Evolutionary conservation across 371 early-diverging fungal genomes (phyloP).

Genomic region (Sporodiniella umbellata): DNA sequence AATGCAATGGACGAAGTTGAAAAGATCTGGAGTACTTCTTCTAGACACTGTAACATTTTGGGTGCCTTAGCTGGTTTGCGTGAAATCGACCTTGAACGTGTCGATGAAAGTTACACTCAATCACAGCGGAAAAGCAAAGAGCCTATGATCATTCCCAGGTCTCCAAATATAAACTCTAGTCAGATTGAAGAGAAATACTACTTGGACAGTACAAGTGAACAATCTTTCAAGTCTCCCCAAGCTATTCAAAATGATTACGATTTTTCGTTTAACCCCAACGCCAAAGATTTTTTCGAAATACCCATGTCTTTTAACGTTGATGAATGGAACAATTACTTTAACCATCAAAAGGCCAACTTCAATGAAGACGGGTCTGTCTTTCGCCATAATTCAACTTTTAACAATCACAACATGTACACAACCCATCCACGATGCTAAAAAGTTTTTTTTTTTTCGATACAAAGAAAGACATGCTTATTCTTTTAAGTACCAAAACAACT

Average conservation of each 20-base stretch:
- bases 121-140: conserved; percentile 6
- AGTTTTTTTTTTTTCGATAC: neutral
- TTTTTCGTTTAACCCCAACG: conserved; percentile 21
- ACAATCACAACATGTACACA: neutral
- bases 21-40: conserved; percentile 40
- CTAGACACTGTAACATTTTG: conserved; percentile 43
- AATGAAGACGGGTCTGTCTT: no score
- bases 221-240: conserved; percentile 12
- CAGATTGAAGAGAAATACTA: conserved; percentile 24
- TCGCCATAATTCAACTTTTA: no score
- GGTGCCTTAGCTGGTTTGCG: conserved; percentile 46
- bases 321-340: conserved; percentile 32
- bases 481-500: no score
- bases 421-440: neutral
- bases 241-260: neutral
- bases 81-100: conserved; percentile 38
- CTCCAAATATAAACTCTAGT: conserved; percentile 25
- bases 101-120: conserved; percentile 21
- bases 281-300: conserved; percentile 27
- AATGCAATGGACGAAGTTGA: conserved; percentile 43
- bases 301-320: conserved; percentile 34
- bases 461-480: no score
- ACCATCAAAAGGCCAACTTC: conserved; percentile 9
- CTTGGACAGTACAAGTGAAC: neutral
- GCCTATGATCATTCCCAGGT: conserved; percentile 35